These are phyloP conservation scores for Leccinum broughii DNA, from an alignment of 768 basidiomycete species.

Conservation along the genomic window DNA sequence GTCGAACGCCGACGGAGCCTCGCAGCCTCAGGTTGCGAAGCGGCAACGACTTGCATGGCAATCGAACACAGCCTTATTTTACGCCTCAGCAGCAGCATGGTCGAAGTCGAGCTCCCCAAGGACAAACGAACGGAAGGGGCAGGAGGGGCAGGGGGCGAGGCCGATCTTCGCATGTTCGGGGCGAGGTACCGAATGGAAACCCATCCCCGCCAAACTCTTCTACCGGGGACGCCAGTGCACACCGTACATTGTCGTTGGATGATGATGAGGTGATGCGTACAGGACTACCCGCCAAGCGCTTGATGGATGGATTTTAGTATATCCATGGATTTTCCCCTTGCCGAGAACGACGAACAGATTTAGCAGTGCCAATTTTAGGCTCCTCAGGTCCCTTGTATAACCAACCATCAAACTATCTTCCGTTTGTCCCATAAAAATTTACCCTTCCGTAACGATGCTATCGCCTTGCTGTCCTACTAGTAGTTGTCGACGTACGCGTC, in stretches of 20 bases:
- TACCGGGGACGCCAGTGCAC: conserved; percentile 1
- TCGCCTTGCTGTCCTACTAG: conserved; percentile 2
- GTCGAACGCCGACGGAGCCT: conserved; percentile 14
- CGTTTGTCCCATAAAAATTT: neutral
- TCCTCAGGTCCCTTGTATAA: conserved; percentile 1
- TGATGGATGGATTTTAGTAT: neutral
- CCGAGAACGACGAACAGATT: neutral
- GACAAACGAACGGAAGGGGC: conserved; percentile 5
- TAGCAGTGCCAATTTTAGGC: conserved; percentile 5
- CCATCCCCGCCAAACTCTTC: neutral
- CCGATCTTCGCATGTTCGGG: neutral
- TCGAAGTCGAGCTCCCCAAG: conserved; percentile 7
- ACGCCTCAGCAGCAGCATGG: neutral
- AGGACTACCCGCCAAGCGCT: neutral
- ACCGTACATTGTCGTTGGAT: neutral
- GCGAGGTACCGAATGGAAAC: neutral
- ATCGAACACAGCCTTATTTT: neutral
- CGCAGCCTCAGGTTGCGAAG: conserved; percentile 6
- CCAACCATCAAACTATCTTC: neutral
- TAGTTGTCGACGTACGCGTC: neutral
- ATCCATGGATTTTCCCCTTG: neutral
- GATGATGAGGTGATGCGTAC: neutral
- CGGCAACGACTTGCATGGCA: neutral
- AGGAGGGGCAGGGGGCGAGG: conserved; percentile 2
- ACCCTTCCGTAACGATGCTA: neutral